Conservation (phyloP, 2,329 filamentous ascomycete genomes). For the Apiospora marii region DNA sequence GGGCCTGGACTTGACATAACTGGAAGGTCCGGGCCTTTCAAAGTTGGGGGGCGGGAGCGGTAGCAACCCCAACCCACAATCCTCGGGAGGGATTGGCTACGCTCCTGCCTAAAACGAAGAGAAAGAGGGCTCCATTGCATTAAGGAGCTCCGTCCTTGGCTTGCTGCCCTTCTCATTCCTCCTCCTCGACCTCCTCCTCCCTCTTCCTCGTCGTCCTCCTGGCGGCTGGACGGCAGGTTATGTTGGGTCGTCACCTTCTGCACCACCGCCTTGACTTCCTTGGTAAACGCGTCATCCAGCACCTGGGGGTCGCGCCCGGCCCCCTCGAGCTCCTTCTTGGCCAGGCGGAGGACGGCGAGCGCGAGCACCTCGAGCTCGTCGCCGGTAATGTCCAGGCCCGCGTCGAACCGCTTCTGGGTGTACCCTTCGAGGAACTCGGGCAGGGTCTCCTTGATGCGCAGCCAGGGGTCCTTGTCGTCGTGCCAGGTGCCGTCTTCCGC, state of each 20-base stretch:
- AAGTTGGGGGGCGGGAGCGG: background rate
- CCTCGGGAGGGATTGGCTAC: background rate
- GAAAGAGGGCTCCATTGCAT: background rate
- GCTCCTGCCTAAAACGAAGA: slow-evolving; percentile 15
- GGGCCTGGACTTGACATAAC: background rate
- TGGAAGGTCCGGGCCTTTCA: background rate
- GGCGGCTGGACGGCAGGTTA: slow-evolving; percentile 27
- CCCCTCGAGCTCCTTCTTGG: slow-evolving; percentile 31
- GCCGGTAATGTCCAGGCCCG: slow-evolving; percentile 26
- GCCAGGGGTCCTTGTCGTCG: slow-evolving; percentile 30
- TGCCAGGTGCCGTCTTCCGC: slow-evolving; percentile 10
- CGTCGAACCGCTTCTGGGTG: slow-evolving; percentile 23
- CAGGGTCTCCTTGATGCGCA: slow-evolving; percentile 30
- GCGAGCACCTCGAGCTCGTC: slow-evolving; percentile 31
- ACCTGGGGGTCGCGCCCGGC: slow-evolving; percentile 28
- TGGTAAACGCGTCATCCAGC: slow-evolving; percentile 27
- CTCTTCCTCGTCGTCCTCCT: slow-evolving; percentile 5
- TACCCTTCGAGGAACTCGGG: slow-evolving; percentile 30
- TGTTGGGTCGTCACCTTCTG: slow-evolving; percentile 27
- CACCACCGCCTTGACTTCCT: slow-evolving; percentile 25
- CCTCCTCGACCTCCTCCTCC: slow-evolving; percentile 18
- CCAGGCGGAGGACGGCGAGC: slow-evolving; percentile 28
- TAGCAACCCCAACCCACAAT: slow-evolving; percentile 3
- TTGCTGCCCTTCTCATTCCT: background rate
- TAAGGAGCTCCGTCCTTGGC: background rate